Base-by-base conservation (phyloP, 1,284 basidiomycete genomes). In the Athelia psychrophila region DNA sequence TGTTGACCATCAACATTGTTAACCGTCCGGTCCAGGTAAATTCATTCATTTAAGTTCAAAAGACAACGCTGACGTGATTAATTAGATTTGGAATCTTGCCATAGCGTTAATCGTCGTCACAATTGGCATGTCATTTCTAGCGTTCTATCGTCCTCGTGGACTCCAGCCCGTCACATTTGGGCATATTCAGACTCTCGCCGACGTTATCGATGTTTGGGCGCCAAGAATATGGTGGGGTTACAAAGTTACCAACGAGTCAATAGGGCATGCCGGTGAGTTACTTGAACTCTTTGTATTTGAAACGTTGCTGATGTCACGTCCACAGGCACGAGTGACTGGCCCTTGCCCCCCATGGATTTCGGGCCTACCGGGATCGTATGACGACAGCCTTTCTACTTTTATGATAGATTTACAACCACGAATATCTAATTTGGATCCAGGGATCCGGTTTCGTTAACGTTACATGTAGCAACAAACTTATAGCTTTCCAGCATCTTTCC, bases 141-240 rank as follows among this genome's bases (percentile, higher is more conserved):
- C 53, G 3, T 50, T 64, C 20, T 35, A 36, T 42, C 57, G 35
- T 20, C 67, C 61, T 8, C 48, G 27, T 5, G 66, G 67, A 3
- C 55, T 62, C 0, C 67, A 68, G 19, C 64, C 64, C 0, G 64
- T 62, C 12, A 55, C 66, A 15, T 69, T 69, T 23, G 67, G 64
- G 1, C 65, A 68, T 18, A 42, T 66, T 3, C 64, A 64, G 45
- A 66, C 64, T 16, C 64, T 68, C 12, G 67, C 62, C 2, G 66
- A 67, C 46, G 47, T 66, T 49, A 58, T 66, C 40, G 67, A 69
- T 48, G 62, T 67, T 25, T 67, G 64, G 66, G 61, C 66, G n/a
- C 55, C 58, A 1, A 63, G 54, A 1, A 68, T 69, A 58, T 67
- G 66, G 67, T 69, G 66, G 66, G 67, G 67, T 20, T 54, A 57